phyloP scores from a whole-genome alignment of 352 stramenopile species.

The Pythium graminicola region DNA sequence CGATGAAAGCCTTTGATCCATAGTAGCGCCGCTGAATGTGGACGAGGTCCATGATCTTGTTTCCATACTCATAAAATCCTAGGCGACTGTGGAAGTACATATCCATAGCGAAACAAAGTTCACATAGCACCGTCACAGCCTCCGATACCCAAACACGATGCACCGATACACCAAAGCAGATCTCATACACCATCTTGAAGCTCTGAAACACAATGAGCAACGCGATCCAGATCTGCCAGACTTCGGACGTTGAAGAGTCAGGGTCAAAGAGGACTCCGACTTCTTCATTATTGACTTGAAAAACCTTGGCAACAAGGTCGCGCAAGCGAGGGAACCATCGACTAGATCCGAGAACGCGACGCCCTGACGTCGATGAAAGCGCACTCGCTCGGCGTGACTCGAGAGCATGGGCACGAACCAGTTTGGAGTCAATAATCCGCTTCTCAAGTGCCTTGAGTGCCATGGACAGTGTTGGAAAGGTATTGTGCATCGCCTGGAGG shows the following conservation, averaged over 20 bases:
- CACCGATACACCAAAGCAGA: conserved; percentile 45
- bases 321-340: neutral
- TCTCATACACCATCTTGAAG: conserved; percentile 35
- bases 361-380: conserved; percentile 13
- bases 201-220: conserved; percentile 45
- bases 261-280: conserved; percentile 40
- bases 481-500: conserved; percentile 48
- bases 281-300: conserved; percentile 17
- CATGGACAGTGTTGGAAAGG: conserved; percentile 57
- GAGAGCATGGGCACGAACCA: conserved; percentile 28
- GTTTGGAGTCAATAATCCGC: conserved; percentile 38
- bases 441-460: conserved; percentile 52
- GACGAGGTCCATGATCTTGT: conserved; percentile 52
- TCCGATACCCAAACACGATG: conserved; percentile 11
- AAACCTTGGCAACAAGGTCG: neutral
- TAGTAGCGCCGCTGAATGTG: conserved; percentile 42
- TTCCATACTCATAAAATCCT: conserved; percentile 61
- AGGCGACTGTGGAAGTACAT: conserved; percentile 46
- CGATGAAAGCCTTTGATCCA: conserved; percentile 31
- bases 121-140: conserved; percentile 35
- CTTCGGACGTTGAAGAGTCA: conserved; percentile 35
- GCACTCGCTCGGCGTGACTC: conserved; percentile 8
- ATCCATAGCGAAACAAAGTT: conserved; percentile 44
- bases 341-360: neutral
- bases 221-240: conserved; percentile 56